phyloP scores from a whole-genome alignment of 2,329 filamentous ascomycete species.

The Colletotrichum sojae region DNA sequence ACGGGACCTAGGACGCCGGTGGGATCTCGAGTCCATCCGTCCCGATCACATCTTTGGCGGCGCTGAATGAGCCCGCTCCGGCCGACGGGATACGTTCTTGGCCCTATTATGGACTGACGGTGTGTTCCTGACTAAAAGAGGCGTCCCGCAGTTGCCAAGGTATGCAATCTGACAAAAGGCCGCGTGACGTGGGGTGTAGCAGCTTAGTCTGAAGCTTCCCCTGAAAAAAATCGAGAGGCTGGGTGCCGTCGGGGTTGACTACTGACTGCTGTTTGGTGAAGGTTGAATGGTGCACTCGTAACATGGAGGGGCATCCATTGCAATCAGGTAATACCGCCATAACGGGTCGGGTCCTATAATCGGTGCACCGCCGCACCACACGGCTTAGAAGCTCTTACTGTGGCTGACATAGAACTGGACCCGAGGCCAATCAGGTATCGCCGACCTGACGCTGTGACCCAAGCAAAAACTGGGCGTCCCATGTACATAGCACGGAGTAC shows the following conservation, averaged over 20 bases:
- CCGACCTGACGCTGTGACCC: slow-evolving; percentile 32
- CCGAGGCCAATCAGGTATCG: slow-evolving; percentile 26
- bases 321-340: too few species aligned
- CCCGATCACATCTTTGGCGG: slow-evolving; percentile 21
- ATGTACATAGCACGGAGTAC: too few species aligned
- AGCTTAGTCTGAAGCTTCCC: slow-evolving; percentile 15
- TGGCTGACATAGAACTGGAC: slow-evolving; percentile 30
- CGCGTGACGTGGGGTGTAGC: slow-evolving; percentile 15
- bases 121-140: slow-evolving; percentile 19
- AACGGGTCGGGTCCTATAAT: too few species aligned
- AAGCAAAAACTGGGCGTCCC: neutral
- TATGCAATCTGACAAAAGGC: neutral
- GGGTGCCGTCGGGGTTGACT: slow-evolving; percentile 13
- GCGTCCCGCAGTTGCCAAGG: neutral
- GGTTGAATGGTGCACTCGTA: too few species aligned
- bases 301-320: too few species aligned
- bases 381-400: slow-evolving; percentile 19
- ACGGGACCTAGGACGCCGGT: neutral
- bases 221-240: slow-evolving; percentile 31
- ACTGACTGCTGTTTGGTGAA: neutral
- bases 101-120: slow-evolving; percentile 21
- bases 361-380: slow-evolving; percentile 26
- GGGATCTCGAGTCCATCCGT: slow-evolving; percentile 22
- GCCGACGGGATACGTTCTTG: slow-evolving; percentile 19
- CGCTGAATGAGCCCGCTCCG: neutral